Conservation (phyloP, 1,139 yeast species). For the Protomyces macrosporus region DNA sequence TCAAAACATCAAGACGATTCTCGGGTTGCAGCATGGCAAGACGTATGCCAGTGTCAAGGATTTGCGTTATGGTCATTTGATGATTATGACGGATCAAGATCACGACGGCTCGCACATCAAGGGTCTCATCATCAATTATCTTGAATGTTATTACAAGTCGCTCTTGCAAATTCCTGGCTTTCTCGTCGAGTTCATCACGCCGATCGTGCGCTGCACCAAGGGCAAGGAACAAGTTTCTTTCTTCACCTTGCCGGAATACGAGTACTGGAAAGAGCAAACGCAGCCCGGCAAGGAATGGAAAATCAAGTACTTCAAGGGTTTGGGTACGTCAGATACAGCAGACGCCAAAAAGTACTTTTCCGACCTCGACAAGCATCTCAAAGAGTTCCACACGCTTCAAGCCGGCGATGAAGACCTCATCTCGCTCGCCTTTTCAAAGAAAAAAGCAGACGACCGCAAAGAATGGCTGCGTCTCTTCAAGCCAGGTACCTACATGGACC, state of each 20-base stretch:
- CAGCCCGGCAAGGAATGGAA: conserved; percentile 76
- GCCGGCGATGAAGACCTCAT: conserved; percentile 75
- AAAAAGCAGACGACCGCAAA: conserved; percentile 94
- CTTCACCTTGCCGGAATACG: conserved; percentile 95
- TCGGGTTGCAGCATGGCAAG: conserved; percentile 92
- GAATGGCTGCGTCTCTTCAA: conserved; percentile 87
- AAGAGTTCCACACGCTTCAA: conserved; percentile 74
- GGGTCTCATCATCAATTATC: conserved; percentile 87
- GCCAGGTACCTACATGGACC: conserved; percentile 92
- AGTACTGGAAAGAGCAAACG: conserved; percentile 82
- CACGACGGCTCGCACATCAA: conserved; percentile 98
- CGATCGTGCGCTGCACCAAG: conserved; percentile 80
- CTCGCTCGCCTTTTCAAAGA: conserved; percentile 91
- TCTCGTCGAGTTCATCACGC: conserved; percentile 88
- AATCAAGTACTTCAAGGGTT: conserved; percentile 95
- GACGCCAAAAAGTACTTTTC: conserved; percentile 90
- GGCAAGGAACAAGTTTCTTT: conserved; percentile 68
- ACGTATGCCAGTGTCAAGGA: conserved; percentile 66
- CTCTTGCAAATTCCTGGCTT: conserved; percentile 86
- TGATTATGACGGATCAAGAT: conserved; percentile 99
- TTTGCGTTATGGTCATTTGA: conserved; percentile 88
- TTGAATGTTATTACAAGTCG: conserved; percentile 94
- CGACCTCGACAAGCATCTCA: conserved; percentile 78
- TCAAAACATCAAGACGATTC: conserved; percentile 88
- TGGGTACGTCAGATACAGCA: conserved; percentile 81